Base-by-base conservation (phyloP, 1,284 basidiomycete species). In the Coniophora puteana region DNA sequence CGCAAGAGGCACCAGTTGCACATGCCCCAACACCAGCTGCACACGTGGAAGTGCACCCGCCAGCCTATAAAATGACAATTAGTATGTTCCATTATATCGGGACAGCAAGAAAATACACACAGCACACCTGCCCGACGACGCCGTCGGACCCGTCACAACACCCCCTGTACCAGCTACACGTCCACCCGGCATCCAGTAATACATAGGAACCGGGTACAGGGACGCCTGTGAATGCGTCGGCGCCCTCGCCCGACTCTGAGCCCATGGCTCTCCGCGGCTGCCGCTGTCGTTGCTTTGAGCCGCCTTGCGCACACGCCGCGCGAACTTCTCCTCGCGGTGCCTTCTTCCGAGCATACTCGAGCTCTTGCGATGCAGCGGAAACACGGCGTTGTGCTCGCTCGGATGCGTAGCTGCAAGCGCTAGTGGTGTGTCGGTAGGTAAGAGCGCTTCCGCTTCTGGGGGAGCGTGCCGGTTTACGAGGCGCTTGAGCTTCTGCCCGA, bases 371-470 rank as follows among this genome's bases (percentile, higher is more conserved):
- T 61, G 57, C 29, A 57, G 48, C 8, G 60, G 53, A 31, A 55
- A 63, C 6, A 72, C 68, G 0, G 68, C 61, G 36, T 72, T 74
- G 51, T 72, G 72, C 46, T 75, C 68, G 45, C 68, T 68, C 4
- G 69, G 59, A 40, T 74, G 72, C 0, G 69, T 73, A 1, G 63
- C 66, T n/a, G n/a, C n/a, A 8, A 55, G 51, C 24, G 64, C 63
- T n/a, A n/a, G n/a, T n/a, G n/a, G n/a, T n/a, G n/a, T n/a, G 2
- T 52, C 50, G 10, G 52, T 50, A 1, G 47, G 45, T n/a, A n/a
- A n/a, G n/a, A n/a, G n/a, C 33, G 58, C 55, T 0, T 61, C 53
- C 16, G 14, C n/a, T n/a, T 45, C 26, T 12, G 30, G 5, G 5
- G 33, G 28, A 11, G 23, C 37, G 11, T 24, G 35, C 10, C 41